Base-by-base conservation (phyloP, 805 yeast species). In the Candida michaelii region DNA sequence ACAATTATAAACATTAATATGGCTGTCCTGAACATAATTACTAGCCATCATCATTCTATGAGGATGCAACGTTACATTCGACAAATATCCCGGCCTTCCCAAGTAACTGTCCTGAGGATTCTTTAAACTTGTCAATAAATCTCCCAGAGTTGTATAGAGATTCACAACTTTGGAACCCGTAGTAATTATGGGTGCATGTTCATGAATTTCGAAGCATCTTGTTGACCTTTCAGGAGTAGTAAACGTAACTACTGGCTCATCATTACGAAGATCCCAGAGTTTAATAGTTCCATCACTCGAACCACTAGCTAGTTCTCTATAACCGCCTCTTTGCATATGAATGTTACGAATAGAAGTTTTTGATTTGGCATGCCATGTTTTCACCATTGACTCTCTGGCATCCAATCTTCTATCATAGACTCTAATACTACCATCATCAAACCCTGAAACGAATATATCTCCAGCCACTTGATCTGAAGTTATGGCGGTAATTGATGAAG, bases 391-490 rank as follows among this genome's bases (percentile, higher is more conserved):
- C 51, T 86, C 93, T 42, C 95, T 69, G 0, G 93, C 76, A 51
- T 87, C 95, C 45, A 88, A 62, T 51, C 99, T 75, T 46, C 97
- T 76, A 62, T 93, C 99, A 59, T 90, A 93, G 1, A 89, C 95
- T 44, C 98, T 75, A 34, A 93, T 66, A 9, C 86, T 80, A 3
- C 95, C 95, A 60, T 93, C 98, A 19, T 83, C 89, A 62, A 91
- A 93, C 0, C 99, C 99, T 7, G 95, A 90, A 30, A 88, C 82
- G 52, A 93, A 80, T 1, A 89, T 74, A 53, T 91, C 83, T 13
- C 99, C 98, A 0, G 96, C 88, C 8, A 93, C 91, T 58, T 91
- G 97, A 58, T 93, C 99, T 0, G 97, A 89, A 0, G 98, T 90
- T 40, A 93, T 67, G 0, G 95, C 76, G 0, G 96, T 85, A 39